Evolutionary conservation across 176 grass and related monocot species (phyloP).

Genomic region (Neostapfia colusana): DNA sequence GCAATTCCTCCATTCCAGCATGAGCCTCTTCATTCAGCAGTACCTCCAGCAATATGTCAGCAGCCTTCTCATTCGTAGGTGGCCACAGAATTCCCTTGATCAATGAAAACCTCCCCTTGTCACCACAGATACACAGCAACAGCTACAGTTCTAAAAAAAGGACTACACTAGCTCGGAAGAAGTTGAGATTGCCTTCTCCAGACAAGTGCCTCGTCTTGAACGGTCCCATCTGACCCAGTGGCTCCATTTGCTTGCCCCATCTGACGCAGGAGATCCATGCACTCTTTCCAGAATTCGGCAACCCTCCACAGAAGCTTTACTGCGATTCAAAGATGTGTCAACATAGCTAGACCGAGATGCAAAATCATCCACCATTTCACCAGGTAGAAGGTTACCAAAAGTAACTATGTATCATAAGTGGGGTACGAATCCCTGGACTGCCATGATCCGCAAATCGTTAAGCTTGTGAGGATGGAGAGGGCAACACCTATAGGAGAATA

Average conservation of each 20-base stretch:
- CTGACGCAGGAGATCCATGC: constrained; percentile 54
- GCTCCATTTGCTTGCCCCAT: constrained; percentile 51
- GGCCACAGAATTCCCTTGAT: constrained; percentile 78
- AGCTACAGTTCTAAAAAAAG: not conserved
- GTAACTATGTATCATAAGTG: not conserved
- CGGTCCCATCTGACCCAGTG: constrained; percentile 1
- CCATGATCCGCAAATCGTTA: not conserved
- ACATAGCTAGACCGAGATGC: not conserved
- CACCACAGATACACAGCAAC: not conserved
- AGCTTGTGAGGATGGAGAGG: not conserved
- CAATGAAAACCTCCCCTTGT: not conserved
- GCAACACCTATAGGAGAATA: constrained; percentile 84
- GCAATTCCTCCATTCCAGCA: constrained; percentile 59
- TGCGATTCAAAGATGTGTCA: constrained; percentile 33
- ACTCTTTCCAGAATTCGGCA: constrained; percentile 86
- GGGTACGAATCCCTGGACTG: not conserved
- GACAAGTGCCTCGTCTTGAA: constrained; percentile 46
- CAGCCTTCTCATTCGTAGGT: constrained; percentile 68
- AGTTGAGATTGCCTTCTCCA: constrained; percentile 76
- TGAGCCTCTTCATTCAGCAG: constrained; percentile 63
- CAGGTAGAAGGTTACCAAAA: not conserved
- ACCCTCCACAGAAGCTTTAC: constrained; percentile 89
- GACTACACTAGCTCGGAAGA: not conserved
- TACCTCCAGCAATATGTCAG: constrained; percentile 81
- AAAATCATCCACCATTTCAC: not conserved